Evolutionary conservation across 192 early-diverging fungal genomes (phyloP).

Genomic region (Podila minutissima): DNA sequence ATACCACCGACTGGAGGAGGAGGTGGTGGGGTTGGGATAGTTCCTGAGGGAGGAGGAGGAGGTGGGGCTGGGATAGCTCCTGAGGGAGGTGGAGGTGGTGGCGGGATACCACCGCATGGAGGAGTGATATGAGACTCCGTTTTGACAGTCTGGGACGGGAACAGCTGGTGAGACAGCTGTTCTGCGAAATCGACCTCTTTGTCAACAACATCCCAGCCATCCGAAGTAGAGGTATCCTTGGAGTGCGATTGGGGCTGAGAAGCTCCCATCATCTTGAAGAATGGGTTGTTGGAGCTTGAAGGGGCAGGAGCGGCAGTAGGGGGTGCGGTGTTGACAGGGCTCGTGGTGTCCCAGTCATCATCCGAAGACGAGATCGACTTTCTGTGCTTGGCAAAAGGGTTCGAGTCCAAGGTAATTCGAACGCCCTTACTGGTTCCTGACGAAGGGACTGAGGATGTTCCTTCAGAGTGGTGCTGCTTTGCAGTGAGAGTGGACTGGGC

Average conservation of each 20-base stretch:
- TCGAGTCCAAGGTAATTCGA: constrained; percentile 41
- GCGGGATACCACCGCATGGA: background rate
- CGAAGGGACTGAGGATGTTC: background rate
- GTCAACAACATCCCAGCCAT: constrained; percentile 47
- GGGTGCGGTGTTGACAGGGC: constrained; percentile 21
- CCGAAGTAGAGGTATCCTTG: constrained; percentile 41
- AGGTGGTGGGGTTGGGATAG: constrained; percentile 26
- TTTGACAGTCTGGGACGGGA: constrained; percentile 1
- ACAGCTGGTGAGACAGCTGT: constrained; percentile 23
- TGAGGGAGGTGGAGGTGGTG: constrained; percentile 4
- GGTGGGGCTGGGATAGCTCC: constrained; percentile 14
- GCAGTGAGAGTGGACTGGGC: constrained; percentile 30
- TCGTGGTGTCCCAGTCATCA: constrained; percentile 44
- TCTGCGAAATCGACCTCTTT: constrained; percentile 18
- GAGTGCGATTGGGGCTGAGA: constrained; percentile 6
- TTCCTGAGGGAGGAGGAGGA: background rate
- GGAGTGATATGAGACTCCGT: constrained; percentile 8
- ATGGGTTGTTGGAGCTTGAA: constrained; percentile 37
- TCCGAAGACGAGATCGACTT: constrained; percentile 44
- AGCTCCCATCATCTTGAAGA: constrained; percentile 33
- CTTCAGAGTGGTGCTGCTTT: constrained; percentile 20
- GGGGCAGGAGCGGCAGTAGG: background rate
- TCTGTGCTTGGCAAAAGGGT: constrained; percentile 45
- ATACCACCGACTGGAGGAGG: constrained; percentile 13
- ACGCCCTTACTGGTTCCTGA: constrained; percentile 13